Evolutionary conservation across 2,329 filamentous ascomycete species (phyloP).

Genomic region (Didymella segeticola): DNA sequence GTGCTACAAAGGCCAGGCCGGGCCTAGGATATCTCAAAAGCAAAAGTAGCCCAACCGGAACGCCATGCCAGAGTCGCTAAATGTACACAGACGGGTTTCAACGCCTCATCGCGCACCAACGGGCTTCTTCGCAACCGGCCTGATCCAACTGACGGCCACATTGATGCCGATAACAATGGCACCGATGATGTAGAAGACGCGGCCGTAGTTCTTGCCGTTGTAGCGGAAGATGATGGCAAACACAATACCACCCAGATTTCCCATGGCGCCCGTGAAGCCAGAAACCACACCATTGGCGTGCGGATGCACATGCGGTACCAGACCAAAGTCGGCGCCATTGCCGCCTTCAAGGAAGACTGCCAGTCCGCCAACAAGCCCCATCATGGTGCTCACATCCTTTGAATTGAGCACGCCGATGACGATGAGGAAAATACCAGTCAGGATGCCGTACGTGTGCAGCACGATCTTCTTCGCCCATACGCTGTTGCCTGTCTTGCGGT

Average conservation of each 20-base stretch:
- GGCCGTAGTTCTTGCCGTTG: slow-evolving; percentile 69
- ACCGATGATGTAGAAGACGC: slow-evolving; percentile 81
- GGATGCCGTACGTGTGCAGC: slow-evolving; percentile 60
- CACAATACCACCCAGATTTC: slow-evolving; percentile 83
- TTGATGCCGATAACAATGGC: slow-evolving; percentile 74
- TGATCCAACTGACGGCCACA: slow-evolving; percentile 68
- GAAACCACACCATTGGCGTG: slow-evolving; percentile 78
- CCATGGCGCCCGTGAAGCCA: slow-evolving; percentile 77
- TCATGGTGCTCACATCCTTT: slow-evolving; percentile 66
- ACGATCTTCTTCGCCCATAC: slow-evolving; percentile 69
- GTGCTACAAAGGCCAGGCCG: background rate
- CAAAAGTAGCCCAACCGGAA: background rate
- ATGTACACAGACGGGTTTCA: background rate
- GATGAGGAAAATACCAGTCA: slow-evolving; percentile 66
- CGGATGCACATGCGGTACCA: slow-evolving; percentile 85
- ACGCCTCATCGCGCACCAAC: slow-evolving; percentile 13
- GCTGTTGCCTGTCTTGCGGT: slow-evolving; percentile 51
- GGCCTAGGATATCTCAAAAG: slow-evolving; percentile 3
- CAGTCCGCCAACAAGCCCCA: slow-evolving; percentile 75
- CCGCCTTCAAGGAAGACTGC: slow-evolving; percentile 82
- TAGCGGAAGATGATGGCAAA: slow-evolving; percentile 85
- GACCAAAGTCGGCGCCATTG: slow-evolving; percentile 83
- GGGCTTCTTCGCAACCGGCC: slow-evolving; percentile 60
- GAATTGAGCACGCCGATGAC: slow-evolving; percentile 67
- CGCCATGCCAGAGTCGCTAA: slow-evolving; percentile 11